Base-by-base conservation (phyloP, 1,284 basidiomycete genomes). In the Pseudozyma pruni region DNA sequence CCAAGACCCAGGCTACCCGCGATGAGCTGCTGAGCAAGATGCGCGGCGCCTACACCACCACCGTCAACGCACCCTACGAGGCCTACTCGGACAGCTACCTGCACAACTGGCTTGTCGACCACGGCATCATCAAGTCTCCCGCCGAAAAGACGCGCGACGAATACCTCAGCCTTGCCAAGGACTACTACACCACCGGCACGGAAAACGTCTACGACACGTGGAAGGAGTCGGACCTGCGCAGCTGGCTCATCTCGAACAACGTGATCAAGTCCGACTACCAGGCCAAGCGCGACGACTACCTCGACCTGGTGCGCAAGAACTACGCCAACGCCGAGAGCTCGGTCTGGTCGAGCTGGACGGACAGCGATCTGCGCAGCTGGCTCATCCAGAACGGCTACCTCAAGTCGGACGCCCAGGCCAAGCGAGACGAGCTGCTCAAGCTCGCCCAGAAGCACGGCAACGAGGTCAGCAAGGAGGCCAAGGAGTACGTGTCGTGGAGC, bases 71-170 rank as follows among this genome's bases (percentile, higher is more conserved):
- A 3, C 78, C 77, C 17, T 81, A 80, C 66, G 79, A 81, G 41
- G 56, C 68, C 17, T 78, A 64, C 48, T 70, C 62, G n/a, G 64
- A 79, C 63, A 70, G 70, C 55, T 81, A 79, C 73, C 68, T 81
- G 34, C 78, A 75, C 70, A 69, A 77, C 61, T 81, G 80, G 80
- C 71, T 81, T 38, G 74, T 80, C 34, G 62, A 78, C 50, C 76
- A 79, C 51, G 79, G 72, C 41, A 55, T 76, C 56, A 59, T 81
- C 50, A 57, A 66, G 40, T 61, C 64, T 17, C 56, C 69, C 17
- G 68, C 68, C n/a, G 46, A 76, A 39, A 68, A 75, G 72, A 78
- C 72, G 25, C 75, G 80, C 23, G 74, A 79, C 46, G 71, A 79
- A 64, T 72, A 75, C 55, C 49, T 77, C 7, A 39, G 45, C 9